phyloP scores from a whole-genome alignment of 495 filamentous ascomycete species.

The Peziza echinospora region DNA sequence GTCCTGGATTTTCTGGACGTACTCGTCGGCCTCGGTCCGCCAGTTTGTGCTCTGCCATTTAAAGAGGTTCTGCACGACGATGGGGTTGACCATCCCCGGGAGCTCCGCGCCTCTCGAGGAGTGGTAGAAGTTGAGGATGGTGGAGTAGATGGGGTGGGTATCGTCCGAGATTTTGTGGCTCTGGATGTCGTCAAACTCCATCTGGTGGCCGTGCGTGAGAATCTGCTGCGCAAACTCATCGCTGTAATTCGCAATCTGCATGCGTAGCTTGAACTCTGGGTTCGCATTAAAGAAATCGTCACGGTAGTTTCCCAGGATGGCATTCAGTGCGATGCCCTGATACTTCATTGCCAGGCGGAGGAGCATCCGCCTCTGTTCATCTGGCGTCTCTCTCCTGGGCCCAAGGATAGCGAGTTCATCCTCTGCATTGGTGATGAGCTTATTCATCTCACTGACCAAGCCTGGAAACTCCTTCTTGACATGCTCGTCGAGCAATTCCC shows the following conservation, averaged over 20 bases:
- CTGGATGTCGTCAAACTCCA: conserved; percentile 7
- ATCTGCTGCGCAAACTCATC: conserved; percentile 9
- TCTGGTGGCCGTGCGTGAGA: conserved; percentile 5
- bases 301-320: conserved; percentile 17
- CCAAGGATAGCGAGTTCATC: conserved; percentile 19
- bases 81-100: conserved; percentile 22
- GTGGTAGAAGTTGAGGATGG: conserved; percentile 20
- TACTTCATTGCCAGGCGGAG: neutral
- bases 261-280: conserved; percentile 7
- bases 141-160: conserved; percentile 12
- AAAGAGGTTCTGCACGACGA: conserved; percentile 21
- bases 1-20: neutral
- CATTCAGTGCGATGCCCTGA: conserved; percentile 8
- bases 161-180: conserved; percentile 1
- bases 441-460: conserved; percentile 19
- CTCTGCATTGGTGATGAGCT: conserved; percentile 4
- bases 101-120: conserved; percentile 22
- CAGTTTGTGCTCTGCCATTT: conserved; percentile 21
- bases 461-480: neutral
- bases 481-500: conserved; percentile 13
- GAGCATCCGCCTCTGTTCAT: conserved; percentile 21
- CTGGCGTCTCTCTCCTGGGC: conserved; percentile 15
- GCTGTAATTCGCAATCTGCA: conserved; percentile 12
- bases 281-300: conserved; percentile 5
- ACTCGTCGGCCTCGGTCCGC: neutral